Evolutionary conservation across 1,284 basidiomycete species (phyloP).

Genomic region (Phenoliferia sp.): DNA sequence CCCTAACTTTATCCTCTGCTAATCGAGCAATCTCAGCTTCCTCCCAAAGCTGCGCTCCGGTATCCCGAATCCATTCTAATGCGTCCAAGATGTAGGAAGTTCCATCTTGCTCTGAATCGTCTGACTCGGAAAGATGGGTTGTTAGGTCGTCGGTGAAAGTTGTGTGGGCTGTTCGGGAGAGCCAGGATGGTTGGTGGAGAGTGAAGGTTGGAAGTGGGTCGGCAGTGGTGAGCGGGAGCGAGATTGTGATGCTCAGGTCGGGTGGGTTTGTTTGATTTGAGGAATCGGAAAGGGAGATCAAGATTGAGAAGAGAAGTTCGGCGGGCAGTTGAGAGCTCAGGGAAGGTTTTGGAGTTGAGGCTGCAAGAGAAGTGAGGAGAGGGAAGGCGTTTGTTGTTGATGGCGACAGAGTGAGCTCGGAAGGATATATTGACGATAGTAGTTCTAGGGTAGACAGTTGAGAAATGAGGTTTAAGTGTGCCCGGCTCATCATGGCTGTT

Average conservation of each 20-base stretch:
- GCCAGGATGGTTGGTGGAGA: slow-evolving; percentile 15
- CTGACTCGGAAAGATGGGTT: background rate
- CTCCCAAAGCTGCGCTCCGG: background rate
- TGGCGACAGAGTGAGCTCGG: slow-evolving; percentile 13
- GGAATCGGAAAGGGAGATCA: slow-evolving; percentile 5
- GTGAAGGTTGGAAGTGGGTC: background rate
- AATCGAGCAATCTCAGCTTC: too few species aligned
- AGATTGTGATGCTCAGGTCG: background rate
- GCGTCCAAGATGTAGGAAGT: slow-evolving; percentile 13
- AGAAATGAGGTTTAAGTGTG: background rate
- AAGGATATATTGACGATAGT: slow-evolving; percentile 10
- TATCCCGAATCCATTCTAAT: slow-evolving; percentile 11
- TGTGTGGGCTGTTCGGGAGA: slow-evolving; percentile 12
- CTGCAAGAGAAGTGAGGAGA: background rate
- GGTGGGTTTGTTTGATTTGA: background rate
- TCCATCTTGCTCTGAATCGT: background rate
- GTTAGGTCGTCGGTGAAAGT: slow-evolving; percentile 3
- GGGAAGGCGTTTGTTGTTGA: slow-evolving; percentile 2
- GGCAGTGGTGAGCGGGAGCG: slow-evolving; percentile 12
- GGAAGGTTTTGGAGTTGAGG: background rate
- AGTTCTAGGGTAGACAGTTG: background rate
- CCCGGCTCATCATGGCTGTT: background rate
- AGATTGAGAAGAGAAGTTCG: background rate
- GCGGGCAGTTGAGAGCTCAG: background rate
- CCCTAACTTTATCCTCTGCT: background rate